Evolutionary conservation across 2,329 filamentous ascomycete genomes (phyloP).

Genomic region (Biscogniauxia marginata): DNA sequence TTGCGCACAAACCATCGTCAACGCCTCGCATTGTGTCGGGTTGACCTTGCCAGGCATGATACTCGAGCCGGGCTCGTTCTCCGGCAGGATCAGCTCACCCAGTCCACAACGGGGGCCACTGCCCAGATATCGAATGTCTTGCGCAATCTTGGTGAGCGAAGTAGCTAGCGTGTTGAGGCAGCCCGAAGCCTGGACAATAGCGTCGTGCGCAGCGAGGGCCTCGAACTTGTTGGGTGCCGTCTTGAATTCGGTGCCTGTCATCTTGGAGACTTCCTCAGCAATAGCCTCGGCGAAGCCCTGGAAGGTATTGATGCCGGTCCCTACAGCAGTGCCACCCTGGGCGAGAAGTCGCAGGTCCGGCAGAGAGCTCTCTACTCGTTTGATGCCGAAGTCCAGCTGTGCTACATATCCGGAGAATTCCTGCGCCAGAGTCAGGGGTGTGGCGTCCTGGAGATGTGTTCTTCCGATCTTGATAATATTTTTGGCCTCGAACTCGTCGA

Average conservation of each 20-base stretch:
- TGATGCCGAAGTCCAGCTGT: conserved; percentile 87
- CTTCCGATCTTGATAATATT: conserved; percentile 98
- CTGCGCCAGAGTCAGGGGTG: conserved; percentile 90
- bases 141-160: conserved; percentile 95
- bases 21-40: conserved; percentile 94
- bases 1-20: conserved; percentile 97
- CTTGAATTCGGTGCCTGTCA: conserved; percentile 91
- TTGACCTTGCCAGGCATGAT: conserved; percentile 99
- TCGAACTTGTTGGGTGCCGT: conserved; percentile 99
- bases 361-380: conserved; percentile 78
- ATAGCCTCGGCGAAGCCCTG: conserved; percentile 93
- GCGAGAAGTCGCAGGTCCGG: conserved; percentile 84
- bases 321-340: conserved; percentile 94
- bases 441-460: conserved; percentile 96
- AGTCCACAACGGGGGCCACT: conserved; percentile 94
- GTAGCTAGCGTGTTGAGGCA: conserved; percentile 88
- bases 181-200: conserved; percentile 90
- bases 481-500: conserved; percentile 77
- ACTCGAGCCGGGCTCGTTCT: conserved; percentile 96
- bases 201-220: conserved; percentile 91
- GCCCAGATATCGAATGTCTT: conserved; percentile 96
- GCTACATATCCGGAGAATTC: conserved; percentile 98
- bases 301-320: conserved; percentile 96
- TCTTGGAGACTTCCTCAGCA: conserved; percentile 83
- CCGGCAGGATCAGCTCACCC: conserved; percentile 87